Evolutionary conservation across 768 basidiomycete genomes (phyloP).

Genomic region (Mycena filopes): DNA sequence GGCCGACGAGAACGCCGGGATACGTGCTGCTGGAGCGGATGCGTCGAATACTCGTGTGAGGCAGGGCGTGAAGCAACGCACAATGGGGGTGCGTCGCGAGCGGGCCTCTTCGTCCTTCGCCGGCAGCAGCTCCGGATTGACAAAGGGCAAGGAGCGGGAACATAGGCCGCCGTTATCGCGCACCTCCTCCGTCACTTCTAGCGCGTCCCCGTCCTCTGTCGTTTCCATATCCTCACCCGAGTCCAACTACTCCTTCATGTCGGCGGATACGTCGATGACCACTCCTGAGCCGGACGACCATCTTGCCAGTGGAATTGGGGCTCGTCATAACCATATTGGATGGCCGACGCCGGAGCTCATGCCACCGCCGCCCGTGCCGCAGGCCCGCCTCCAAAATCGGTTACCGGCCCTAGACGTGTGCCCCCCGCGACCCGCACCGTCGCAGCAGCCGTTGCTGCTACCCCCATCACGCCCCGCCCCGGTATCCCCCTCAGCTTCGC

Average conservation of each 20-base stretch:
- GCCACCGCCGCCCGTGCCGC: constrained; percentile 32
- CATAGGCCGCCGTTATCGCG: not conserved
- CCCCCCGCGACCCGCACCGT: not conserved
- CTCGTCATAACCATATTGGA: too few relatives aligned
- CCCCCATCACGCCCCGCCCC: not conserved
- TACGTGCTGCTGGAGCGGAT: not conserved
- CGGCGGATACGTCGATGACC: constrained; percentile 22
- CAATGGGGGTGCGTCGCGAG: not conserved
- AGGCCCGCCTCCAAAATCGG: not conserved
- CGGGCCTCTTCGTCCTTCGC: not conserved
- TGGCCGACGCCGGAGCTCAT: constrained; percentile 8
- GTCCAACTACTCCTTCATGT: constrained; percentile 20
- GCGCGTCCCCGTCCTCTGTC: not conserved
- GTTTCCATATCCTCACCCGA: constrained; percentile 2
- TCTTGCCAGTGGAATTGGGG: not conserved
- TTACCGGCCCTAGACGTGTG: constrained; percentile 14
- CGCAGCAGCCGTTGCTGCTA: not conserved
- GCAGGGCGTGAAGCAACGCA: constrained; percentile 22
- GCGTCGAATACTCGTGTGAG: not conserved
- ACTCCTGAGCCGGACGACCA: constrained; percentile 11
- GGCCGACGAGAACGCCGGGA: constrained; percentile 26
- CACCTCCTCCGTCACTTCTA: not conserved
- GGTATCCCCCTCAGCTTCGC: not conserved
- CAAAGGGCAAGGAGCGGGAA: constrained; percentile 23
- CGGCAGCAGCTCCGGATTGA: not conserved